phyloP scores from a whole-genome alignment of 768 basidiomycete species.

The Phaffia australis region DNA sequence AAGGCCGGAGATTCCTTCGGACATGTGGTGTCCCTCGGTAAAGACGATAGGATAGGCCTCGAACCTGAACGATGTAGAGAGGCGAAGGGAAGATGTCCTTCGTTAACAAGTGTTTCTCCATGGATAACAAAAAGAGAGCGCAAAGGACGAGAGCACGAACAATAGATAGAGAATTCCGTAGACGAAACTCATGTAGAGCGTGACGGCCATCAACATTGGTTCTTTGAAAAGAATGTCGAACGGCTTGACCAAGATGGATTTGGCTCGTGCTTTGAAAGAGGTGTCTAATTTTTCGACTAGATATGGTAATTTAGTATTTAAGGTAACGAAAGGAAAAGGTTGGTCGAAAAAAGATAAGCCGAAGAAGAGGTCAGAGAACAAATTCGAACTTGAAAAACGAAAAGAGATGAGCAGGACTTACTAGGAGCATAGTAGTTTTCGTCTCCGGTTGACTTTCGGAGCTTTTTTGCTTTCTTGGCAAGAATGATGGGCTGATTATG shows the following conservation, averaged over 20 bases:
- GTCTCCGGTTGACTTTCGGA: constrained; percentile 36
- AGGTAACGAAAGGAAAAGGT: constrained; percentile 31
- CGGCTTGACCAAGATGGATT: constrained; percentile 36
- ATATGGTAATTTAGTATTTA: too few relatives aligned
- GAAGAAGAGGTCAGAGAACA: constrained; percentile 29
- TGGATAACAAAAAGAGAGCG: neutral
- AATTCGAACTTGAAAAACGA: neutral
- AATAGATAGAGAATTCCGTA: constrained; percentile 35
- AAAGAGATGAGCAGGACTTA: neutral
- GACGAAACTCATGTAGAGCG: constrained; percentile 39
- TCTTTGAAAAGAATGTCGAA: constrained; percentile 37
- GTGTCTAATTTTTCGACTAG: constrained; percentile 12
- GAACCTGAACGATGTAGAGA: constrained; percentile 28
- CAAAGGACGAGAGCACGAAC: neutral
- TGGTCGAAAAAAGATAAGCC: constrained; percentile 34
- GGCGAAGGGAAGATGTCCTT: too few relatives aligned
- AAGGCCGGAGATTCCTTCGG: constrained; percentile 36
- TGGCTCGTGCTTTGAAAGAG: constrained; percentile 28
- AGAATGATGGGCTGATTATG: constrained; percentile 37
- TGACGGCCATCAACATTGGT: constrained; percentile 34
- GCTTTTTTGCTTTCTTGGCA: constrained; percentile 34
- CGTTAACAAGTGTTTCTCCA: too few relatives aligned
- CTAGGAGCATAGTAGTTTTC: constrained; percentile 35
- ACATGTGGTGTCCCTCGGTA: constrained; percentile 36
- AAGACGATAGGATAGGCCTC: constrained; percentile 38